phyloP scores from a whole-genome alignment of 495 filamentous ascomycete species.

The Hypoxylon intermedium region DNA sequence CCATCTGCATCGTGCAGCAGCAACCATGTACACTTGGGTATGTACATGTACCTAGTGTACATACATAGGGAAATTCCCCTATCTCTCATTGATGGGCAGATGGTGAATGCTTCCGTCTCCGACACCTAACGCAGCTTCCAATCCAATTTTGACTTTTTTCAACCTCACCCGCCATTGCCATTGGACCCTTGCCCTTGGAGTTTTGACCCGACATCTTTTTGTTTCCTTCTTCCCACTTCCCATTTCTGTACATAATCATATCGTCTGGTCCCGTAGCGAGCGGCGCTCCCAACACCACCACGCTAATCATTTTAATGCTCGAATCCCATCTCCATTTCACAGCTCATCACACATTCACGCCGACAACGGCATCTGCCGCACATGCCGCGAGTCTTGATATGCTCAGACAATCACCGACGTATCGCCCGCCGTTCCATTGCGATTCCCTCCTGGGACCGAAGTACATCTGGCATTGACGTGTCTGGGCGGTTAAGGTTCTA shows the following conservation, averaged over 20 bases:
- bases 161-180: neutral
- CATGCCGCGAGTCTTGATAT: conserved; percentile 3
- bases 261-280: conserved; percentile 19
- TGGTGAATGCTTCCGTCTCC: too few species aligned
- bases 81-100: too few species aligned
- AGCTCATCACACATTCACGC: conserved; percentile 20
- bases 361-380: conserved; percentile 10
- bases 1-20: too few species aligned
- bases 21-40: too few species aligned
- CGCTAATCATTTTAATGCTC: conserved; percentile 11
- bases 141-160: too few species aligned
- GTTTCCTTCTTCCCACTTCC: conserved; percentile 3
- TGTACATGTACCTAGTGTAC: too few species aligned
- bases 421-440: neutral
- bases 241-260: too few species aligned
- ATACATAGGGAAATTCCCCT: too few species aligned
- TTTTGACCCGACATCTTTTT: neutral
- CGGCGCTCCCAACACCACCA: conserved; percentile 19
- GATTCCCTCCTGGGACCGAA: neutral
- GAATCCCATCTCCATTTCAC: conserved; percentile 21
- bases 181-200: neutral
- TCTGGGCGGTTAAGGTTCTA: neutral
- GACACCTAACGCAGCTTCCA: too few species aligned
- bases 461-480: neutral
- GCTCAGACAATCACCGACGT: conserved; percentile 4